Base-by-base conservation (phyloP, 169 alveolate species). In the Blepharisma undulans region DNA sequence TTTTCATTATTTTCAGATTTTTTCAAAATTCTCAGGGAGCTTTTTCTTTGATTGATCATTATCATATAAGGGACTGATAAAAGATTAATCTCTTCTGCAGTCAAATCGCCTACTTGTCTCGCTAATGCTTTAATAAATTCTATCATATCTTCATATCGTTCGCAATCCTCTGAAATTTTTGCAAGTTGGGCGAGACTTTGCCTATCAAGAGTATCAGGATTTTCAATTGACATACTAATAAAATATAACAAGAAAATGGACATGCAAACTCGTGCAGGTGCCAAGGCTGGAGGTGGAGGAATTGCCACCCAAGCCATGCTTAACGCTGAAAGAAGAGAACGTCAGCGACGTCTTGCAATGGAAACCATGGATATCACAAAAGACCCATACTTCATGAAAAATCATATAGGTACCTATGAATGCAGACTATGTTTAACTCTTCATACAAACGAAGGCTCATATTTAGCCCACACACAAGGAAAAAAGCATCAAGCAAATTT, bases 401-500 rank as follows among this genome's bases (percentile, higher is more conserved):
- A 99, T 87, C 99, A 99, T 97, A 95, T 98, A 80, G 99, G 99
- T 30, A 95, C 98, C 84, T 98, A 92, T 61, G 98, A 96, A 81
- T 97, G 99, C 91, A 98, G 99, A 84, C 97, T 99, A 72, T 99
- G 99, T 93, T 97, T 99, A 71, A 99, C 99, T 21, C 95, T 98
- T 59, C 99, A 99, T 95, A 98, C 99, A 48, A 98, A 99, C 92
- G 99, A 99, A 93, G 99, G 99, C 21, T 96, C 99, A 19, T 99
- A 99, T 95, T 94, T 99, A 78, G 98, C 99, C 6, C 99, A 99
- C 92, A 99, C 99, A 34, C 99, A 99, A 95, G 99, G 99, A 19
- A 98, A 98, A 91, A 98, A 98, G 90, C 99, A 98, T 92, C 98
- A 98, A 94, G 96, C 99, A 78, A 99, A 99, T 94, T 97, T 99